phyloP scores from a whole-genome alignment of 2,329 filamentous ascomycete species.

The Penicillium frequentans region DNA sequence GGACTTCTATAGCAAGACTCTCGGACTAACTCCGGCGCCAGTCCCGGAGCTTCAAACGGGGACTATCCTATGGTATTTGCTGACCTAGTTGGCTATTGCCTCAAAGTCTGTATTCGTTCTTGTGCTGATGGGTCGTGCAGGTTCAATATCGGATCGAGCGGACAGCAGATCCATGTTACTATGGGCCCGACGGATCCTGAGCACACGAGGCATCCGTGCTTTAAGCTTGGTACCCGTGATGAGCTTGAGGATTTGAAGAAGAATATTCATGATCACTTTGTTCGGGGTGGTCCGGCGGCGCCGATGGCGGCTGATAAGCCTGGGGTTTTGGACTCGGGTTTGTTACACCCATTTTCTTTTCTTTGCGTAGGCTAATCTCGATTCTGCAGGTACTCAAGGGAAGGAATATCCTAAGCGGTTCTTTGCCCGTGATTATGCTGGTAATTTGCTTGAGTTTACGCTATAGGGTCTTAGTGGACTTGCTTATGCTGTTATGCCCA shows the following conservation, averaged over 20 bases:
- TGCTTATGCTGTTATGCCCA: not conserved
- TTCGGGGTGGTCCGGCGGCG: slow-evolving; percentile 50
- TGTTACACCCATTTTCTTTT: not conserved
- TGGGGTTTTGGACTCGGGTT: slow-evolving; percentile 48
- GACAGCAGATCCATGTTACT: slow-evolving; percentile 59
- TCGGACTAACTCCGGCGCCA: slow-evolving; percentile 54
- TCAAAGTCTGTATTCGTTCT: too few relatives aligned
- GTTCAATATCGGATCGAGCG: slow-evolving; percentile 57
- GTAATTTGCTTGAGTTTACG: slow-evolving; percentile 57
- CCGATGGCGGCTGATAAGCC: slow-evolving; percentile 58
- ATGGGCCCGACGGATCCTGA: slow-evolving; percentile 42
- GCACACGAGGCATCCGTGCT: slow-evolving; percentile 59
- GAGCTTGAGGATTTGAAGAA: slow-evolving; percentile 50
- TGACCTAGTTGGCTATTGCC: too few relatives aligned
- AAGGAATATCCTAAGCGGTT: slow-evolving; percentile 63
- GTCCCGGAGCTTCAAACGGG: slow-evolving; percentile 56
- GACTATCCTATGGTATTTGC: slow-evolving; percentile 54
- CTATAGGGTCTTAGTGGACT: slow-evolving; percentile 29
- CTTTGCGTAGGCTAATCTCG: not conserved
- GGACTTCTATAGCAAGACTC: slow-evolving; percentile 57
- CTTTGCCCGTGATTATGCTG: slow-evolving; percentile 61
- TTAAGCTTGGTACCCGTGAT: slow-evolving; percentile 51
- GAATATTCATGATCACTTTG: slow-evolving; percentile 54
- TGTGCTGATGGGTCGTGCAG: slow-evolving; percentile 14
- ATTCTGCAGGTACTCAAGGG: slow-evolving; percentile 50